Base-by-base conservation (phyloP, 202 grass and related monocot genomes). In the Bolboschoenoplectus hybrid region DNA sequence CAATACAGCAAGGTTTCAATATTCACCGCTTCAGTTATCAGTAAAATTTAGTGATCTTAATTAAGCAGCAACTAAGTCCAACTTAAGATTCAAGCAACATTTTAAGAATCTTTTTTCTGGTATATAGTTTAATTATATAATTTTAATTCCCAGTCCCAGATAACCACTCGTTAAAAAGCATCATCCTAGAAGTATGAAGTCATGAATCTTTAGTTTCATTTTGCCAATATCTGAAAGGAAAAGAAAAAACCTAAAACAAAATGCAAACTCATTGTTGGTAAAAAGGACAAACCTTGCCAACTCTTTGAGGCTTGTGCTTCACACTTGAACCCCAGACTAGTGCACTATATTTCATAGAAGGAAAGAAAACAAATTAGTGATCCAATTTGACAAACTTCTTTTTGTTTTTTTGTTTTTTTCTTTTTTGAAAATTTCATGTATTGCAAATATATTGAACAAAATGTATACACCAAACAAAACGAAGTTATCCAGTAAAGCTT, bases 281-380 rank as follows among this genome's bases (percentile, higher is more conserved):
- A 85, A 26, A 36, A 69, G 74, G 4, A 32, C 40, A 68, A 85
- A 98, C 96, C 93, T 91, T 95, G 84, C 97, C 97, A 68, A 98
- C 97, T 87, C 97, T 94, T 86, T 98, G 97, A n/a, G 95, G 95
- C 82, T 94, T 94, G 81, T 97, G 95, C 83, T 97, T 97, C 46
- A 65, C 95, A 13, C 93, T 97, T 63, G 95, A 98, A 85, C 93
- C 97, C 97, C 97, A 98, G 41, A 98, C 97, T 10, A 98, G 81
- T 13, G 97, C 93, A 83, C 97, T 98, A 68, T 56, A 71, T 81
- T 81, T 63, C 73, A 68, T 2, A 6, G 46, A 43, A 85, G 51
- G 9, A 0, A 3, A 70, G 14, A 38, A 50, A 68, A 7, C 53
- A 63, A 52, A 52, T 82, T 46, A 67, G 81, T 36, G 26, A 82